Evolutionary conservation across 768 basidiomycete species (phyloP).

Genomic region (Gloeostereum incarnatum): DNA sequence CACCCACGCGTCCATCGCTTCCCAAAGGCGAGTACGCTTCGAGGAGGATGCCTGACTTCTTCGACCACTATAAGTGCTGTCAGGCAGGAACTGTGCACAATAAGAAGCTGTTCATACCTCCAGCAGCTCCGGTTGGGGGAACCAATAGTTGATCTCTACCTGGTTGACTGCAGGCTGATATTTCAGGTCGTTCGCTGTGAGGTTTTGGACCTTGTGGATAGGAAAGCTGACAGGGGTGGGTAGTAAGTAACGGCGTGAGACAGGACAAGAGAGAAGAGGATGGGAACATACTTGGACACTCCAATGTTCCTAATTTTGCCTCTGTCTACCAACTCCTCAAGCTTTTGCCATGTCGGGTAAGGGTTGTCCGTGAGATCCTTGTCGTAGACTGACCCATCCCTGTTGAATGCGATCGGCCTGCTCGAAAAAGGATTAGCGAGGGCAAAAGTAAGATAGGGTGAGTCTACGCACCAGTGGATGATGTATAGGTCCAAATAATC

Average conservation of each 20-base stretch:
- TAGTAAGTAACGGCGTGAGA: not conserved
- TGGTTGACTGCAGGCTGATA: conserved; percentile 64
- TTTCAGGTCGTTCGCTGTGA: conserved; percentile 54
- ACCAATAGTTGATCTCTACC: conserved; percentile 71
- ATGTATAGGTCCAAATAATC: conserved; percentile 77
- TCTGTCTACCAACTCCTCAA: conserved; percentile 69
- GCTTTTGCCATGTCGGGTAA: conserved; percentile 73
- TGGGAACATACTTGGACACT: conserved; percentile 53
- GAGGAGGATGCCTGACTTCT: conserved; percentile 52
- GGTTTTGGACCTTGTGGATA: conserved; percentile 41
- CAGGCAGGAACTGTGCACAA: not conserved
- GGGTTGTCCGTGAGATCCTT: conserved; percentile 59
- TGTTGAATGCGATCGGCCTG: conserved; percentile 64
- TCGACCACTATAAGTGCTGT: conserved; percentile 44
- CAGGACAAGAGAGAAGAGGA: not conserved
- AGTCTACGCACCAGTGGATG: conserved; percentile 56
- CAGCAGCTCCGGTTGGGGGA: conserved; percentile 71
- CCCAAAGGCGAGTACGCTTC: conserved; percentile 77
- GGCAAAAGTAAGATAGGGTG: not conserved
- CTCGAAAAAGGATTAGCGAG: not conserved
- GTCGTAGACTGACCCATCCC: conserved; percentile 36
- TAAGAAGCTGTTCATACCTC: conserved; percentile 27
- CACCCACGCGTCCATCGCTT: conserved; percentile 45
- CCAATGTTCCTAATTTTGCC: conserved; percentile 80
- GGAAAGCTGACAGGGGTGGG: conserved; percentile 6